Base-by-base conservation (phyloP, 129 eudicot genomes). In the Silybum marianum region DNA sequence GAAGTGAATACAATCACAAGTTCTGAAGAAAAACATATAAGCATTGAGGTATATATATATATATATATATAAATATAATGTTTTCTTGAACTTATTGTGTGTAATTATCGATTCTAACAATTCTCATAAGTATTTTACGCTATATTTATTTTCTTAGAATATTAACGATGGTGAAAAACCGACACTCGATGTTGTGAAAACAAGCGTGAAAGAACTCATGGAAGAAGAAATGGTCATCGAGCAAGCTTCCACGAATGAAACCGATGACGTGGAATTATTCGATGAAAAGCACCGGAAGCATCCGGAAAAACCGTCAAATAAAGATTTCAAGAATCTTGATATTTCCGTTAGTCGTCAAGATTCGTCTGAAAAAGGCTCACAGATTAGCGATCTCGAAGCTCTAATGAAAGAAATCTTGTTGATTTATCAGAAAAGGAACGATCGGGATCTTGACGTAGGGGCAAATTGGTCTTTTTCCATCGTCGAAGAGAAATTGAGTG, bases 121-220 rank as follows among this genome's bases (percentile, higher is more conserved):
- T 62, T 81, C 63, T 40, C n/a, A 34, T 34, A 65, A 28, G 19
- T 67, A 73, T 16, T 3, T 46, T 21, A 11, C 2, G 24, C 68
- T 62, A 25, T 9, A 62, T 74, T 21, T 18, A 14, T 23, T 22
- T 9, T 28, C 66, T 85, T 80, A 93, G 98, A 89, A 79, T 19
- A 73, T 14, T 65, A 79, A 42, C 21, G 89, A 85, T 80, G 72
- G 74, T 76, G 85, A 90, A 32, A 83, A 78, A 6, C 28, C 75
- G 8, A 58, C 71, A 30, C 18, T 67, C 67, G 94, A 87, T 48
- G 28, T 21, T 72, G 81, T 54, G 60, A 92, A 86, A 85, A 82
- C 90, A 76, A 93, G 99, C 80, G 93, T 95, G 46, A 93, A 93
- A 85, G 89, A 89, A 85, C 92, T 95, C 73, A 90, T 95, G 97